These are phyloP conservation scores for Bolboschoenus planiculmis DNA, from an alignment of 176 grass and related monocot species.

Conservation along the genomic window DNA sequence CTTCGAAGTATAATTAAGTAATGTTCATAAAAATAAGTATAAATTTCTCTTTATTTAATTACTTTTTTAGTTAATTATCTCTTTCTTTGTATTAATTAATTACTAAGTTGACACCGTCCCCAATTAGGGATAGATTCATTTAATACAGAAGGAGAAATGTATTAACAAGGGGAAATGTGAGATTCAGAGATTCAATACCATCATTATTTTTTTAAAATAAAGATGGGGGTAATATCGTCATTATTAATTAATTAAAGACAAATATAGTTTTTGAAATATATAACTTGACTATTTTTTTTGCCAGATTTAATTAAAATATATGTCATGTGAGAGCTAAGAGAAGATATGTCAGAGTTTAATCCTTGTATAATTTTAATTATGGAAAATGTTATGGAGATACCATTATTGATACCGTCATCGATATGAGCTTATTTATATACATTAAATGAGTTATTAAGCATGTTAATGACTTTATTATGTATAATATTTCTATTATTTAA, in stretches of 20 bases:
- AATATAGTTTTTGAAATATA: not conserved
- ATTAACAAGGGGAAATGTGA: not conserved
- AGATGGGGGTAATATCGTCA: no score
- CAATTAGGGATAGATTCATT: conserved; percentile 5
- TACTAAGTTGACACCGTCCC: conserved; percentile 23
- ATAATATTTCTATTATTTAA: no score
- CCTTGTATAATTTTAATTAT: no score
- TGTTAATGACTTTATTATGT: no score
- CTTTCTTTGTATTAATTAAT: not conserved
- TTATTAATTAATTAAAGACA: not conserved
- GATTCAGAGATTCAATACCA: not conserved
- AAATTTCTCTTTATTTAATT: not conserved
- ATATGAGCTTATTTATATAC: no score
- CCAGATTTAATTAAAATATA: not conserved
- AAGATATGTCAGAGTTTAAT: not conserved
- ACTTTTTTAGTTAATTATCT: no score
- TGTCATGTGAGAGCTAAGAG: not conserved
- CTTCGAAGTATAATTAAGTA: not conserved
- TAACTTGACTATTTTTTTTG: not conserved
- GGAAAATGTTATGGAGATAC: no score
- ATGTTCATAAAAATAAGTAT: not conserved
- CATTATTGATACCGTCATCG: no score
- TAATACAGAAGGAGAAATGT: not conserved
- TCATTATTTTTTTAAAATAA: no score
- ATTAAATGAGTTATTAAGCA: no score